Base-by-base conservation (phyloP, 78 protist species). In the Dictyostelium brefeldianum region DNA sequence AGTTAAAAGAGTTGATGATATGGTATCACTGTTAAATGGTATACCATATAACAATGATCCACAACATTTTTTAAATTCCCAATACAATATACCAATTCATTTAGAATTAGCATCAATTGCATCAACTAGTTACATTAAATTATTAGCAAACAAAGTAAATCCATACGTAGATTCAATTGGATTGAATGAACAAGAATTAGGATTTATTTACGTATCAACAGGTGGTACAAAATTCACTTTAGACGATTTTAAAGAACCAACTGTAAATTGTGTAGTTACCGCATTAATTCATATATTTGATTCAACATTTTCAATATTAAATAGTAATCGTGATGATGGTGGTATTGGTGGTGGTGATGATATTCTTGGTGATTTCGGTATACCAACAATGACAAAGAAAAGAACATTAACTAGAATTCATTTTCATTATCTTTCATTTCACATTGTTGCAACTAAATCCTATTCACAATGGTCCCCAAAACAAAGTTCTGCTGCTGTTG, bases 71-170 rank as follows among this genome's bases (percentile, higher is more conserved):
- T 51, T 73, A 15, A 54, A 51, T 54, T 25, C 78, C 12, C 20
- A 20, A 1, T 6, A 8, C 4, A 81, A 77, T 36, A 80, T 91
- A 6, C 95, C 95, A 14, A 74, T 91, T 14, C 95, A 91, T 54
- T 91, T 91, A 2, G 95, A 91, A 47, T 69, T 91, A 69, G 95
- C 95, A 0, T 91, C 95, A 5, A 81, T 91, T 25, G 64, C 89
- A 6, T 54, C 71, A 12, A 10, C 27, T 0, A 6, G 46, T 0
- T 67, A 53, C 27, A 91, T 81, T 25, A 43, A 25, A 14, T 5
- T 29, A 41, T 17, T 91, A 1, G 89, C 84, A 1, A 69, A 20
- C 1, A 31, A 71, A 9, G 54, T 91, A 5, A 27, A 81, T 10
- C 95, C 95, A 12, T 46, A 29, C 12, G 90, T 91, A 6, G 95